These are phyloP conservation scores for Phlyctochytrium bullatum DNA, from an alignment of 192 early-diverging fungal species.

Conservation along the genomic window DNA sequence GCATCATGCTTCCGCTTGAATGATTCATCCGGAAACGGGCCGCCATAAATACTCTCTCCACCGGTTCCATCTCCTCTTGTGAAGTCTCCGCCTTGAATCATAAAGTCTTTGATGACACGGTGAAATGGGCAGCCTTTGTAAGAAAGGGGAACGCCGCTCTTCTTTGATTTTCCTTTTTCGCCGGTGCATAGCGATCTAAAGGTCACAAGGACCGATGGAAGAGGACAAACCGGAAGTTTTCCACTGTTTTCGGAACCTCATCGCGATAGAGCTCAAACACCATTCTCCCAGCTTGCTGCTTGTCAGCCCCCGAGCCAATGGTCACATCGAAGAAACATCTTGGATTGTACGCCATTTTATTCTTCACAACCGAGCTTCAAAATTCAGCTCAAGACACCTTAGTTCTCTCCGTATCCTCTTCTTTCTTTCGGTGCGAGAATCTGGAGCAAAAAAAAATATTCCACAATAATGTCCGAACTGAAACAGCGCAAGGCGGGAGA, in stretches of 20 bases:
- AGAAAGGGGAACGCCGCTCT: conserved; percentile 67
- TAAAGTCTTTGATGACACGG: conserved; percentile 87
- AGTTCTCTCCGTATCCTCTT: no score
- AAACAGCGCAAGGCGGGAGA: no score
- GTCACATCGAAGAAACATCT: conserved; percentile 67
- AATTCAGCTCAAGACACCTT: no score
- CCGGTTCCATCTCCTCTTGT: conserved; percentile 49
- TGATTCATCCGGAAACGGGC: conserved; percentile 67
- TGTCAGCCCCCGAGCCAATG: conserved; percentile 47
- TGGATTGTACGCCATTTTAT: conserved; percentile 28
- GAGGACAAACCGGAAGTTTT: conserved; percentile 66
- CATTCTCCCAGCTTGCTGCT: conserved; percentile 29
- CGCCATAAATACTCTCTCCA: conserved; percentile 77
- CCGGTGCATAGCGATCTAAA: conserved; percentile 82
- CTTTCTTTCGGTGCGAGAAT: background rate
- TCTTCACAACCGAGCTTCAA: background rate
- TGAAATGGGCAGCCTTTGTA: conserved; percentile 72
- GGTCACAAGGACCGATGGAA: background rate
- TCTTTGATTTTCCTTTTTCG: conserved; percentile 63
- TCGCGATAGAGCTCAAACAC: conserved; percentile 61
- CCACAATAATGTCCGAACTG: no score
- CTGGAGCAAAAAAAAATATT: background rate
- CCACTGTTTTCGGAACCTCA: conserved; percentile 70
- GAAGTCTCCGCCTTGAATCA: conserved; percentile 87
- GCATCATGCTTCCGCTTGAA: conserved; percentile 45